phyloP scores from a whole-genome alignment of 2,329 filamentous ascomycete species.

The Colletotrichum theobromicola region DNA sequence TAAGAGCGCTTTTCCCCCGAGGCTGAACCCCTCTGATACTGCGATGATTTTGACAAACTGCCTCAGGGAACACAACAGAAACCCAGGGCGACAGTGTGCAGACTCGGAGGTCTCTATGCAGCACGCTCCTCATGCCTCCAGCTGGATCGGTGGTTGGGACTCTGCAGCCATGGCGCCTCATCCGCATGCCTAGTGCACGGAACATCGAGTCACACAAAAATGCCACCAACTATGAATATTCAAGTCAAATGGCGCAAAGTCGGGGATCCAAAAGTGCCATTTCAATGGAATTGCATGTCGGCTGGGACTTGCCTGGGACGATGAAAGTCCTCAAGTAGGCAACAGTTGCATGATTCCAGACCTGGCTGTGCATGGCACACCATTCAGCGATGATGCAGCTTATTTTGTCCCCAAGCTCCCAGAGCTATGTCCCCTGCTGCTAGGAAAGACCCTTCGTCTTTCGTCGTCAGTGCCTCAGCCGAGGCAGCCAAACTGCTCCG shows the following conservation, averaged over 20 bases:
- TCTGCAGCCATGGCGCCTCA: background rate
- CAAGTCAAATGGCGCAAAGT: background rate
- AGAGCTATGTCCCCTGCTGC: conserved; percentile 6
- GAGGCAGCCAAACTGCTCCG: background rate
- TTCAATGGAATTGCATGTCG: background rate
- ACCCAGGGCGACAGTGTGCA: background rate
- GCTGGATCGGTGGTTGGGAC: background rate
- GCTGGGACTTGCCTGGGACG: background rate
- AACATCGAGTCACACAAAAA: background rate
- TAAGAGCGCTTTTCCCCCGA: background rate
- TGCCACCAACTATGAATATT: background rate
- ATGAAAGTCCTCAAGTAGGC: background rate
- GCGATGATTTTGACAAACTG: background rate
- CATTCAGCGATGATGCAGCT: background rate
- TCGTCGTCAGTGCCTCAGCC: background rate
- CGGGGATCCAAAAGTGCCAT: background rate
- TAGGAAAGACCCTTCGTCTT: background rate
- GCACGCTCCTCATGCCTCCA: background rate
- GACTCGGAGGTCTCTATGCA: background rate
- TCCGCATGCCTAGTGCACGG: background rate
- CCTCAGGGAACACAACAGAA: background rate
- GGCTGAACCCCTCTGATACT: background rate
- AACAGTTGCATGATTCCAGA: background rate
- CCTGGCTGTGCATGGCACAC: background rate
- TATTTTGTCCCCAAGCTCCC: conserved; percentile 1